A percentile compares a stretch with the other conserved stretches of the same genome.
These are phyloP conservation scores for Dissoconium aciculare DNA, from an alignment of 2,329 filamentous ascomycete genomes.

Conservation along the genomic window DNA sequence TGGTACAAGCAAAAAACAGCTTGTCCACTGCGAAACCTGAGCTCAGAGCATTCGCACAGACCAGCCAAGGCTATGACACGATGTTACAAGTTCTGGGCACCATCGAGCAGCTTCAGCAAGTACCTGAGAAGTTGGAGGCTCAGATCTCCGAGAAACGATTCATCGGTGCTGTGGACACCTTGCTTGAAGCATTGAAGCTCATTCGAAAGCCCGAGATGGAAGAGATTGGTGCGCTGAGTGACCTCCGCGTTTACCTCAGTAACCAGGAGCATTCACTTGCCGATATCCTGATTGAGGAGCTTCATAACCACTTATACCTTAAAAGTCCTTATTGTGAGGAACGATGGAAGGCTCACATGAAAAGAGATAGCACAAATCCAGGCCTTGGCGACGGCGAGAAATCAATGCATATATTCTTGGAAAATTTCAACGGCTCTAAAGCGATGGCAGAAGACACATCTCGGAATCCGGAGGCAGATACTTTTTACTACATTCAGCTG, in stretches of 20 bases:
- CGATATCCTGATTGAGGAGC: slow-evolving; percentile 90
- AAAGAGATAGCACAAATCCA: slow-evolving; percentile 27
- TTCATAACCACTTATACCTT: slow-evolving; percentile 92
- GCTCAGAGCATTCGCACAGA: slow-evolving; percentile 72
- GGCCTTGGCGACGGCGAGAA: slow-evolving; percentile 34
- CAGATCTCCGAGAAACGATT: slow-evolving; percentile 95
- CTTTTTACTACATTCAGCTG: slow-evolving; percentile 81
- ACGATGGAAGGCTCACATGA: slow-evolving; percentile 73
- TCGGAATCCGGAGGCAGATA: slow-evolving; percentile 88
- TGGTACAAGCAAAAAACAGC: slow-evolving; percentile 64
- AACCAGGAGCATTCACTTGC: slow-evolving; percentile 88
- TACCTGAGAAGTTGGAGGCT: slow-evolving; percentile 86
- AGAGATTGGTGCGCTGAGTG: slow-evolving; percentile 73
- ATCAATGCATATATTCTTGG: slow-evolving; percentile 42
- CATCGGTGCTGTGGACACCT: slow-evolving; percentile 75
- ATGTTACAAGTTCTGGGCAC: slow-evolving; percentile 63
- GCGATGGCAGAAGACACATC: slow-evolving; percentile 70
- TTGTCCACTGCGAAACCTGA: slow-evolving; percentile 79
- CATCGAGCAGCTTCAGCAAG: slow-evolving; percentile 65
- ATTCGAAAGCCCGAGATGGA: slow-evolving; percentile 80
- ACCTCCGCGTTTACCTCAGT: slow-evolving; percentile 72
- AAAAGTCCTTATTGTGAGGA: slow-evolving; percentile 97
- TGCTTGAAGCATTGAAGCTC: slow-evolving; percentile 73
- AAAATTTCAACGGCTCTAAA: slow-evolving; percentile 39
- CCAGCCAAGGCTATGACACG: slow-evolving; percentile 80